Evolutionary conservation across 805 yeast genomes (phyloP), one percentile per base, ranked within the genome.

Genomic region (Brettanomyces custersianus): DNA sequence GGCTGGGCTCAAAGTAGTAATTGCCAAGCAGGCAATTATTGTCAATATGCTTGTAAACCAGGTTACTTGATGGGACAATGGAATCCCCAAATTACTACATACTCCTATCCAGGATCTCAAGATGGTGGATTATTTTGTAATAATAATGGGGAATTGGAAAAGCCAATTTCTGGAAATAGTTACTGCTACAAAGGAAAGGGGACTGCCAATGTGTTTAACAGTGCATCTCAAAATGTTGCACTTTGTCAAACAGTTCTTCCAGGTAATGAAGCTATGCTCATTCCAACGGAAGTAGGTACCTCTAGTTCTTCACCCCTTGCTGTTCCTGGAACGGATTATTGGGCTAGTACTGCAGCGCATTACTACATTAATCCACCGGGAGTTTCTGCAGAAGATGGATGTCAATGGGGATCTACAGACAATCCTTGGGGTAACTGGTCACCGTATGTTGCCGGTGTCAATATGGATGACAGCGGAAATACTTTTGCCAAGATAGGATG

Each of bases 191-290:
- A 79, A 38, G 95, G 95, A 38, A 72, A 74, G 44, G 90, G 85
- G 24, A 74, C 90, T 13, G 77, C 84, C n/a, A 48, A 57, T 22
- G 62, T 58, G 18, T 50, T 65, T 38, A 84, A 84, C 64, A 48
- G 55, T 9, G 77, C 80, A 13, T 66, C 66, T 29, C 41, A 61
- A 4, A 63, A 70, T 40, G 87, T 85, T 44, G 88, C 95, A 6
- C 76, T 86, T 59, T 86, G 96, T 58, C 95, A 87, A 63, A 86
- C 95, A 7, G 95, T 87, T 5, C 67, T 87, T 39, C 96, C 96
- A 18, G 96, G 96, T 46, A 83, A 85, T 58, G 95, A 86, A 63
- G 94, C 86, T 47, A 86, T 86, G 95, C 66, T 85, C 55, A 85
- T 87, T 45, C 96, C 96, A 41, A 85, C 94, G 17, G 55, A 68